Percentiles rank a stretch among this genome's conserved stretches.
phyloP scores from a whole-genome alignment of 1,284 basidiomycete species.

The Hymenochaete sp. region DNA sequence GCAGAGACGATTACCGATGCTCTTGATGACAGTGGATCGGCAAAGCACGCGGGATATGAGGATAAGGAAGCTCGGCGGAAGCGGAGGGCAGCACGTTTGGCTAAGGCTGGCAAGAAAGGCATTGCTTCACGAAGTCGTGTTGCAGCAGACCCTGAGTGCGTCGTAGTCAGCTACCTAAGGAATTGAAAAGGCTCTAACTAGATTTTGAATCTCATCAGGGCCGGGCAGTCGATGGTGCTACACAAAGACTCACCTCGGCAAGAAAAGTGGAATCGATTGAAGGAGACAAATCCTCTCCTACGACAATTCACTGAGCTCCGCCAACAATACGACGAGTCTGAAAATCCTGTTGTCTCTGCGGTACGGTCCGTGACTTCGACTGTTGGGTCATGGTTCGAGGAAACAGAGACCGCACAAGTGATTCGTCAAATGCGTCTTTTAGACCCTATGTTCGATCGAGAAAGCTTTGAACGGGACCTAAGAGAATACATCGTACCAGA shows the following conservation, averaged over 20 bases:
- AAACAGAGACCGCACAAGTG: conserved; percentile 96
- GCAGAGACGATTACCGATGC: conserved; percentile 87
- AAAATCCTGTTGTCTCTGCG: conserved; percentile 81
- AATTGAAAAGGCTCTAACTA: conserved; percentile 8
- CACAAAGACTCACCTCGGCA: conserved; percentile 74
- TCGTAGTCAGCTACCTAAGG: conserved; percentile 17
- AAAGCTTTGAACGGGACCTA: conserved; percentile 83
- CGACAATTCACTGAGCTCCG: conserved; percentile 52
- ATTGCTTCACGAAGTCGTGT: conserved; percentile 40
- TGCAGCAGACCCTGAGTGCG: conserved; percentile 72
- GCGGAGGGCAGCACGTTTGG: conserved; percentile 65
- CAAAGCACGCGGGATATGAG: conserved; percentile 90
- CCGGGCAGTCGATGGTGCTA: conserved; percentile 75
- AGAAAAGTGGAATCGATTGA: conserved; percentile 69
- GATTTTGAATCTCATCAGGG: conserved; percentile 39
- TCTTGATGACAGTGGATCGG: conserved; percentile 87
- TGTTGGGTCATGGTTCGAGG: conserved; percentile 87
- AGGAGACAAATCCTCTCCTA: conserved; percentile 67
- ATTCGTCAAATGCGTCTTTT: conserved; percentile 78
- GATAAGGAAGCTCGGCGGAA: conserved; percentile 81
- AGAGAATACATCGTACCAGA: conserved; percentile 98
- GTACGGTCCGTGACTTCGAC: conserved; percentile 80
- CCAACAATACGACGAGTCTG: conserved; percentile 84
- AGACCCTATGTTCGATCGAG: conserved; percentile 83
- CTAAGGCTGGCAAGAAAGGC: conserved; percentile 70